Evolutionary conservation across 495 filamentous ascomycete species (phyloP), one percentile per base, ranked within the genome.

Genomic region (Aspergillus coremiiformis): DNA sequence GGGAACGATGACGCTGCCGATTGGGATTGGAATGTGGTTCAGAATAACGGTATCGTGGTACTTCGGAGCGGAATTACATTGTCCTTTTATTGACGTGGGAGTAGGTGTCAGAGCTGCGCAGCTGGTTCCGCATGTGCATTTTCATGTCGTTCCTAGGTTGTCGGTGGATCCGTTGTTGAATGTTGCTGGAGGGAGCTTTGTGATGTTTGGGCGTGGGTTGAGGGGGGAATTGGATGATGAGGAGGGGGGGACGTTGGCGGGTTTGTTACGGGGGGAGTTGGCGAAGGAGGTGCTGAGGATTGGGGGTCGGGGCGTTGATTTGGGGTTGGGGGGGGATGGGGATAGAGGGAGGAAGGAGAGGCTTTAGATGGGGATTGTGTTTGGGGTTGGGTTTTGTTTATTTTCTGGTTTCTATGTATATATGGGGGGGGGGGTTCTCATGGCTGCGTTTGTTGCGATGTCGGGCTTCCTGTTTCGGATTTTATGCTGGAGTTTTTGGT

Each of bases 11-110:
- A 61, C 4, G 65, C 64, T 24, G 54, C 55, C 35, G 79, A 89
- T 26, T 76, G 73, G 84, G 94, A 90, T 30, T 76, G 73, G 84
- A 97, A 97, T 68, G 78, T 96, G 19, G 87, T 95, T 53, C 90
- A 95, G 73, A 97, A 97, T 69, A 97, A 96, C 67, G 91, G 83
- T 85, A 70, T 30, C 8, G n/a, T n/a, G n/a, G n/a, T n/a, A n/a
- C n/a, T n/a, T n/a, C n/a, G n/a, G n/a, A n/a, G n/a, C n/a, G n/a
- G n/a, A n/a, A n/a, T n/a, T n/a, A n/a, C n/a, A n/a, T n/a, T 35
- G 7, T 35, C 4, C 1, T n/a, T 22, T 8, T 29, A 12, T 27
- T 54, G 24, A 59, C 46, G 51, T 20, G 45, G 35, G 12, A 22
- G 39, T 50, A 85, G 83, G 91, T 2, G 81, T 79, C 0, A 75